Evolutionary conservation across 768 basidiomycete species (phyloP), one percentile per base, ranked within the genome.

Genomic region (Boletus fagicola): DNA sequence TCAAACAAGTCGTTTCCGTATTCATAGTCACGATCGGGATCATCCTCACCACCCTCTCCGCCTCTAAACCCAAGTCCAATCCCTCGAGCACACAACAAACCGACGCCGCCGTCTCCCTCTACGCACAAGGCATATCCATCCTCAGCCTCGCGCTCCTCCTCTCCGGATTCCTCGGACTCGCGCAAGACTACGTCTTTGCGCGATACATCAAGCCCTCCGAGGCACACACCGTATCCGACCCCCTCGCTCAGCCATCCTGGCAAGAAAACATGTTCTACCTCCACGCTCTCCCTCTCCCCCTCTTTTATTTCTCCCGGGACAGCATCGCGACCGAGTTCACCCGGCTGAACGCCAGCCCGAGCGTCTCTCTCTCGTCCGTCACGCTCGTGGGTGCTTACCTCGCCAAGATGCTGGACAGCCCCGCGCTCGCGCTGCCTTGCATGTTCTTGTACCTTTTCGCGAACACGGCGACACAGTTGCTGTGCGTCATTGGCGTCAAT

Each of bases 261-360:
- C 84, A 88, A 66, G 94, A 97, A 73, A 87, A 84, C 49, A 85
- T 98, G 83, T 98, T 96, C 75, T 98, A 94, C 75, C 79, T 91
- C 22, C 92, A 94, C 72, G 83, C 87, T 65, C 81, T 93, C 52
- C 83, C 86, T 13, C 78, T 94, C 13, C 92, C 90, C 7, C 79
- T 92, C 78, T 93, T 94, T 75, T 58, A 80, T 57, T 82, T 83
- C 54, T 75, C 90, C 39, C 74, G 83, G 1, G 64, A 75, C 20
- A 82, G 82, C 65, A 76, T 93, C 55, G 43, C 64, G 9, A 55
- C 65, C 16, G 67, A 68, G 28, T 50, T 72, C 36, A 43, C 47
- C 1, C 54, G 58, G 0, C 42, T 65, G 52, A 43, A 15, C 35
- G 16, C 58, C 38, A 61, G 68, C 18, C 56, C 68, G 2, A 13